A percentile compares a stretch with the other conserved stretches of the same genome.
phyloP scores from a whole-genome alignment of 1,284 basidiomycete genomes.

The Volvariella volvacea region DNA sequence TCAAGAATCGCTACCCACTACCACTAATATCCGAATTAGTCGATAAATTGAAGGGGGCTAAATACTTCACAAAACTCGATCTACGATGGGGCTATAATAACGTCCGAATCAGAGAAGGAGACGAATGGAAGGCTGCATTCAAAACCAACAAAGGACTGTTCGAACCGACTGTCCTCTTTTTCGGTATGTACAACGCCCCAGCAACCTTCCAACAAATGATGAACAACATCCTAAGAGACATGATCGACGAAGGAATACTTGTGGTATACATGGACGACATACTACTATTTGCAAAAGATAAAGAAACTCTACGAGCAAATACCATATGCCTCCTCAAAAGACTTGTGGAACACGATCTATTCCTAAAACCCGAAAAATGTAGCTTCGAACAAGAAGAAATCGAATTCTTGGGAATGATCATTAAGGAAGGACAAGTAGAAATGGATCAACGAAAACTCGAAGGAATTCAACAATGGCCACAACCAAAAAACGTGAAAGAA shows the following conservation, averaged over 20 bases:
- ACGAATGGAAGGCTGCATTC: conserved; percentile 32
- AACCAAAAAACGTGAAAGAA: conserved; percentile 14
- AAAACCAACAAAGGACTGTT: conserved; percentile 24
- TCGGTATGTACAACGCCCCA: no score
- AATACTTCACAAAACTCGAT: conserved; percentile 12
- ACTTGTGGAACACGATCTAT: conserved; percentile 15
- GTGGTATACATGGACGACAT: no score
- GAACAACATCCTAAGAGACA: no score
- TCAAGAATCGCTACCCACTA: conserved; percentile 1
- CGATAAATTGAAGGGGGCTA: no score
- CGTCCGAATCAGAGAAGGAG: conserved; percentile 24
- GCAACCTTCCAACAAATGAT: no score
- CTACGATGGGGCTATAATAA: conserved; percentile 15
- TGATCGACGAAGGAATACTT: no score
- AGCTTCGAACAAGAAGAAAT: conserved; percentile 18
- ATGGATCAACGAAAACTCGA: conserved; percentile 24
- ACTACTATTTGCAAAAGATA: no score
- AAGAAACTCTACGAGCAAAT: no score
- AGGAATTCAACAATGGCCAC: conserved; percentile 23
- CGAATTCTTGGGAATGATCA: conserved; percentile 23
- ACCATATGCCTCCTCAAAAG: no score
- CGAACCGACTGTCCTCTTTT: conserved; percentile 31
- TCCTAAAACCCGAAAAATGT: conserved; percentile 21
- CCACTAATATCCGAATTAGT: neutral
- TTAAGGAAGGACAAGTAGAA: conserved; percentile 13